Conservation (phyloP, 129 eudicot species). For the Solidago caesia region DNA sequence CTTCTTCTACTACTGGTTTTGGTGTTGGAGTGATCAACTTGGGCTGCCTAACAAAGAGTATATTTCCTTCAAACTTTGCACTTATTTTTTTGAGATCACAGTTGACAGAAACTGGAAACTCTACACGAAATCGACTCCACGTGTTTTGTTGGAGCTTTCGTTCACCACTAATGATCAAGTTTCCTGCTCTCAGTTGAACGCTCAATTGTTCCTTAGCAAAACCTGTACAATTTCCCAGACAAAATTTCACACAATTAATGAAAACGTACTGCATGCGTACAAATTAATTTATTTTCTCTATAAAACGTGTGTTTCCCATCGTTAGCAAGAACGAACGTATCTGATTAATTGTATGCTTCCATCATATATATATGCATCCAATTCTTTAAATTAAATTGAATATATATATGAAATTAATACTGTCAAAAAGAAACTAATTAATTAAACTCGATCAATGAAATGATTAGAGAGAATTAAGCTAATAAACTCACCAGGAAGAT, state of each 20-base stretch:
- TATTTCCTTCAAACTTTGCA: slow-evolving; percentile 61
- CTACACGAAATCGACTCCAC: slow-evolving; percentile 61
- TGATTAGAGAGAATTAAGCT: too few relatives aligned
- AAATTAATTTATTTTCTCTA: too few relatives aligned
- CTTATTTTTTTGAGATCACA: slow-evolving; percentile 49
- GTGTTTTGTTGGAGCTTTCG: slow-evolving; percentile 42
- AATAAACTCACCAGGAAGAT: slow-evolving; percentile 54
- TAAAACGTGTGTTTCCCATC: too few relatives aligned
- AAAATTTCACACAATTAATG: too few relatives aligned
- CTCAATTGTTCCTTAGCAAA: slow-evolving; percentile 61
- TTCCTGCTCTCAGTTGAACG: slow-evolving; percentile 49
- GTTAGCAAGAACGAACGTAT: too few relatives aligned
- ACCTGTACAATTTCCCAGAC: slow-evolving; percentile 15
- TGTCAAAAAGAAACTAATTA: too few relatives aligned
- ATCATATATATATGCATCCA: too few relatives aligned
- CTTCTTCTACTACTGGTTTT: slow-evolving; percentile 27
- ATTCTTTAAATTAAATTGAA: too few relatives aligned
- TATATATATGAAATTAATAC: too few relatives aligned
- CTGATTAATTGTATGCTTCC: too few relatives aligned
- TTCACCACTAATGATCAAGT: slow-evolving; percentile 57
- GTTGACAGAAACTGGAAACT: slow-evolving; percentile 52
- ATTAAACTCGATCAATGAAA: too few relatives aligned
- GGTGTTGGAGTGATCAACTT: slow-evolving; percentile 43
- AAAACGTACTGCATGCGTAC: too few relatives aligned
- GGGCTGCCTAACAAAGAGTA: slow-evolving; percentile 50